Conservation (phyloP, 129 eudicot species). For the Tagetes patula region DNA sequence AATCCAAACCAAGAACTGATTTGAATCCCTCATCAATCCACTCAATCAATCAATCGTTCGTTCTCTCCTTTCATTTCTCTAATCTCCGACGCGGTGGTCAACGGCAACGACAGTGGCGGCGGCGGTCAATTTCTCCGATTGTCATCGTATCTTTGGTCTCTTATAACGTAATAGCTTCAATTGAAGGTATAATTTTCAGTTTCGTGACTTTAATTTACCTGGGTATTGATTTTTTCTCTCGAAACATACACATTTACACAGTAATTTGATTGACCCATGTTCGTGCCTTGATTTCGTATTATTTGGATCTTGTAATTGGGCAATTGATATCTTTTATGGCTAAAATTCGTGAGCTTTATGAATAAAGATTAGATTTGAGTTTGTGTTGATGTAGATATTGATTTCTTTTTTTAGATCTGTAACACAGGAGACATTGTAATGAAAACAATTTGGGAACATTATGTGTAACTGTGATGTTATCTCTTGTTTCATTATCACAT, state of each 20-base stretch:
- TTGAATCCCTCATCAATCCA: slow-evolving; percentile 19
- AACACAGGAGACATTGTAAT: neutral
- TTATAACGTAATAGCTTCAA: neutral
- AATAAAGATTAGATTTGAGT: neutral
- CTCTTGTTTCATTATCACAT: neutral
- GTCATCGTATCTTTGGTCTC: neutral
- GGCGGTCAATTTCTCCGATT: neutral
- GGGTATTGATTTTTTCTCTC: neutral
- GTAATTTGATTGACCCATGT: neutral
- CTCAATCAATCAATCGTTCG: neutral
- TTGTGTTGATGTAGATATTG: neutral
- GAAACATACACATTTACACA: slow-evolving; percentile 4
- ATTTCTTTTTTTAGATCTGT: slow-evolving; percentile 2
- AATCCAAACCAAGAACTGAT: neutral
- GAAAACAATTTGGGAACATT: neutral
- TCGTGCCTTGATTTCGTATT: neutral
- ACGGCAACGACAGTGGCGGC: neutral
- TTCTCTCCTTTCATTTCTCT: neutral
- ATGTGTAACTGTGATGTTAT: neutral
- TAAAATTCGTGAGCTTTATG: neutral
- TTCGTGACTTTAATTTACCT: neutral
- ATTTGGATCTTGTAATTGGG: neutral
- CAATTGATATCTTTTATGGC: neutral
- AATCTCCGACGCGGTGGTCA: slow-evolving; percentile 20
- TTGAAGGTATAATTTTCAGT: neutral